A percentile compares a stretch with the other conserved stretches of the same genome.
phyloP scores from a whole-genome alignment of 2,329 filamentous ascomycete genomes.

The Aspergillus quadricinctus region DNA sequence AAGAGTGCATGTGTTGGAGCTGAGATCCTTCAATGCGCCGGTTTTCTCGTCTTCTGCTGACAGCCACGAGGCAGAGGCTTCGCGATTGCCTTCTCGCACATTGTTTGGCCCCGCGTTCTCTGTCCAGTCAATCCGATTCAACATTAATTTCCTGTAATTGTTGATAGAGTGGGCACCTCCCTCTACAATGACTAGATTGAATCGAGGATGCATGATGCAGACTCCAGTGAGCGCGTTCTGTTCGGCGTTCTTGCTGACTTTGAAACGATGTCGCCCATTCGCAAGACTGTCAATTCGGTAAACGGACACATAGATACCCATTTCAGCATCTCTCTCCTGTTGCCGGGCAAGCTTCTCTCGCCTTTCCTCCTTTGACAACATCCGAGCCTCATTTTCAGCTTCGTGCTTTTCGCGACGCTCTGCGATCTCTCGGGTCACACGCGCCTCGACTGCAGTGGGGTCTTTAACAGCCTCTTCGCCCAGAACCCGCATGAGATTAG shows the following conservation, averaged over 20 bases:
- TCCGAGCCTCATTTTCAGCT: slow-evolving; percentile 73
- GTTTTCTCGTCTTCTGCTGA: slow-evolving; percentile 68
- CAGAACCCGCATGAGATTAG: slow-evolving; percentile 94
- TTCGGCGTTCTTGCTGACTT: slow-evolving; percentile 87
- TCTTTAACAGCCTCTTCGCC: slow-evolving; percentile 92
- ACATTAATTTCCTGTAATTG: slow-evolving; percentile 87
- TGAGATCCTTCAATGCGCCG: slow-evolving; percentile 75
- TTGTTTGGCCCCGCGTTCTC: slow-evolving; percentile 71
- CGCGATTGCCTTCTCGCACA: slow-evolving; percentile 54
- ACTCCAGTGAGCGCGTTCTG: slow-evolving; percentile 81
- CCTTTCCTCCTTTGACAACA: slow-evolving; percentile 81
- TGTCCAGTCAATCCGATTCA: slow-evolving; percentile 90
- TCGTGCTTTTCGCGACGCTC: slow-evolving; percentile 78
- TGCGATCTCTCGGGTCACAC: slow-evolving; percentile 87
- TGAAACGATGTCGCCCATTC: slow-evolving; percentile 90
- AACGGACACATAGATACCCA: slow-evolving; percentile 79
- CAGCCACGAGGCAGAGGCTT: slow-evolving; percentile 67
- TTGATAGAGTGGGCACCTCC: slow-evolving; percentile 79
- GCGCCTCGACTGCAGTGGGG: slow-evolving; percentile 91
- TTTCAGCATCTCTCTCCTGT: slow-evolving; percentile 81
- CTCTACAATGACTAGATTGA: slow-evolving; percentile 87
- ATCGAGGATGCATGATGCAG: slow-evolving; percentile 85
- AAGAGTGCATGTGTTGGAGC: slow-evolving; percentile 73
- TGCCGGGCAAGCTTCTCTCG: slow-evolving; percentile 78
- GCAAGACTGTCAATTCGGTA: slow-evolving; percentile 87